Base-by-base conservation (phyloP, 2,329 filamentous ascomycete species). In the Colletotrichum tofieldiae region DNA sequence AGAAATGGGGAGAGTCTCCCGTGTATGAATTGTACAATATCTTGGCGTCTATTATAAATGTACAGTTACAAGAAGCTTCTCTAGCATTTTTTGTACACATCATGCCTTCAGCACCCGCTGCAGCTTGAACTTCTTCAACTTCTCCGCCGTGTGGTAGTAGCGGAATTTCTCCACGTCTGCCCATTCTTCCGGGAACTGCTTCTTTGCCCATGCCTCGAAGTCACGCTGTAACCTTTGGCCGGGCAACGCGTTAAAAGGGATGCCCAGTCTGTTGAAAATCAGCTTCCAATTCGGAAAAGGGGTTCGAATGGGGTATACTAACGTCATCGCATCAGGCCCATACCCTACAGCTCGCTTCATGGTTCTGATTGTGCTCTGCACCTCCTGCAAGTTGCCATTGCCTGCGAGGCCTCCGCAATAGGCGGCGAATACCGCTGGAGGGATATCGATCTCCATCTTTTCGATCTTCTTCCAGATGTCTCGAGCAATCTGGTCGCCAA, bases 331-430 rank as follows among this genome's bases (percentile, higher is more conserved):
- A 79, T 93, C 91, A n/a, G 93, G 92, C 73, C 86, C 86, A 68
- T 90, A 86, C 14, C 93, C 93, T 67, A 92, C 89, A 68, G 90
- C 89, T 61, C 85, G 85, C 75, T 92, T 88, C 84, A 93, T 93
- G 39, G 89, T 87, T 75, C 91, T 86, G 54, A 98, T 85, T 43
- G 94, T 84, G 69, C 86, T 84, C 76, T 91, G 89, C 3, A 91
- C 91, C 76, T 93, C 91, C 26, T 93, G 89, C 58, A 94, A 86
- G 61, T 92, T 87, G 32, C 91, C 92, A 75, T 94, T 93, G 3
- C 91, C 91, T 0, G 93, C 93, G 67, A 98, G 81, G 0, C 93
- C 93, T 11, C 91, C 93, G 59, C 93, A 86, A 79, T 97, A 98
- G 1, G 92, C 91, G 26, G 90, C 90, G 82, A 94, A 96, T 16